These are phyloP conservation scores for Colletotrichum salicis DNA, from an alignment of 2,329 filamentous ascomycete genomes.

Conservation along the genomic window DNA sequence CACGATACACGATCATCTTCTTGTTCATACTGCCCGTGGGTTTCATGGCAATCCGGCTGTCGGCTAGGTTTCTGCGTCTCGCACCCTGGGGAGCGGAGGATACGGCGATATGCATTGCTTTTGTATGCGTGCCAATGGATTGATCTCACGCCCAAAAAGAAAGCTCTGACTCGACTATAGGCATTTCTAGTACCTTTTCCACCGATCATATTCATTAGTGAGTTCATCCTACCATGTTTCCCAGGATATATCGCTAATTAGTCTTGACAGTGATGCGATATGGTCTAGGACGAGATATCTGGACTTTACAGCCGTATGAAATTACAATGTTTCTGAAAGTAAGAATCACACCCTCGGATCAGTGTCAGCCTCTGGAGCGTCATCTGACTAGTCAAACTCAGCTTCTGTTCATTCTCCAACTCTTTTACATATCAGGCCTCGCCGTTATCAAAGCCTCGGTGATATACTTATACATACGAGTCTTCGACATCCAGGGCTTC, in stretches of 20 bases:
- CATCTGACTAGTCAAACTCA: constrained; percentile 12
- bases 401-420: constrained; percentile 42
- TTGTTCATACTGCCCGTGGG: neutral
- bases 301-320: neutral
- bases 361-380: neutral
- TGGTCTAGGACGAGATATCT: neutral
- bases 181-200: neutral
- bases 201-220: neutral
- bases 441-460: constrained; percentile 45
- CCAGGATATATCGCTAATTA: too few species aligned
- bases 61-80: neutral
- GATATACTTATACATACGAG: constrained; percentile 45
- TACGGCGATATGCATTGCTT: neutral
- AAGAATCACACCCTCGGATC: too few species aligned
- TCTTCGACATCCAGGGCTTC: constrained; percentile 40
- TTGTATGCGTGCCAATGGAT: neutral
- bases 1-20: neutral
- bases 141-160: neutral
- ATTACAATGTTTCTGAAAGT: neutral
- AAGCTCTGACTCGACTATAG: neutral
- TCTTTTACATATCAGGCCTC: constrained; percentile 45
- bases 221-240: neutral
- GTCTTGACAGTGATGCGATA: neutral
- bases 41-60: neutral
- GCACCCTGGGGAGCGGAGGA: neutral